Conservation (phyloP, 495 filamentous ascomycete species). For the Trichoderma asperelloides region DNA sequence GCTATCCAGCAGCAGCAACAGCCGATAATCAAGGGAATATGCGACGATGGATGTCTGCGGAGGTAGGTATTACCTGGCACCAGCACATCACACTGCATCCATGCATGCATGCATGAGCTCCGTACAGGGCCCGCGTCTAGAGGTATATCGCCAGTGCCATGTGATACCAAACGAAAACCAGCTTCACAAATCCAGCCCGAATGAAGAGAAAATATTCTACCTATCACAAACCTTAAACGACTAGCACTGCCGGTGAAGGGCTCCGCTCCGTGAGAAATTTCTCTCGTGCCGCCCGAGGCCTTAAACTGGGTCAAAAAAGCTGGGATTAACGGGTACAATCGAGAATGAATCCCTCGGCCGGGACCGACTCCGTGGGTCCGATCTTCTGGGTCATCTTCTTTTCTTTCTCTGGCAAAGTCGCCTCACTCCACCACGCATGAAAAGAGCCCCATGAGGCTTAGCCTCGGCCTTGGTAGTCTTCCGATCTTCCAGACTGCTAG, state of each 20-base stretch:
- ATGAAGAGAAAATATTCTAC: background rate
- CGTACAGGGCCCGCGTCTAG: background rate
- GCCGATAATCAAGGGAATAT: background rate
- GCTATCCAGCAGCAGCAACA: background rate
- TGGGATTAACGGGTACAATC: background rate
- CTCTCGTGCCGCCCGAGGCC: background rate
- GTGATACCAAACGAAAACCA: background rate
- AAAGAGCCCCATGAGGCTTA: background rate
- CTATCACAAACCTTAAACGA: background rate
- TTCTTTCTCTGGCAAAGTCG: background rate
- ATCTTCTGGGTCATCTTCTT: background rate
- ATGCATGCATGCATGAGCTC: background rate
- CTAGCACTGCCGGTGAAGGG: background rate
- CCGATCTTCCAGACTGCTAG: background rate
- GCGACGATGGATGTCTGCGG: background rate
- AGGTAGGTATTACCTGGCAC: background rate
- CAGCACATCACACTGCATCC: background rate
- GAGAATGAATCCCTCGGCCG: background rate
- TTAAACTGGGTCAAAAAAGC: background rate
- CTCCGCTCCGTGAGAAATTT: slow-evolving; percentile 1
- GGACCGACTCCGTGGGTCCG: slow-evolving; percentile 5
- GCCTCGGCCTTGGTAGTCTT: background rate
- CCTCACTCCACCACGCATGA: background rate
- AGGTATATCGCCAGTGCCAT: background rate
- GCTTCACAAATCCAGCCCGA: background rate